Base-by-base conservation (phyloP, 2,329 filamentous ascomycete genomes). In the Phialophora expanda region DNA sequence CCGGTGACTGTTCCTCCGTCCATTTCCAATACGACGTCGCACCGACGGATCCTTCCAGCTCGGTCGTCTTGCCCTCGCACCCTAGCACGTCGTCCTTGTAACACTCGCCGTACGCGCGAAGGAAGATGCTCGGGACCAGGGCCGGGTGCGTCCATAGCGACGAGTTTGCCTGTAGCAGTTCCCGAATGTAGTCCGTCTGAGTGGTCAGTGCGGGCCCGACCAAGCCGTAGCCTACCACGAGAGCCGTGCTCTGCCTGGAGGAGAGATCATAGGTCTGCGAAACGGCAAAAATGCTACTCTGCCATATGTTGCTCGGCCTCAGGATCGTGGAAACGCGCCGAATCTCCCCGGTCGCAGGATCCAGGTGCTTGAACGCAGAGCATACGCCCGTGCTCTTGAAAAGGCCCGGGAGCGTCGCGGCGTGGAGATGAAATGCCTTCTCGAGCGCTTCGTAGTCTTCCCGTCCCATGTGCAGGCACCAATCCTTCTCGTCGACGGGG, bases 381-480 rank as follows among this genome's bases (percentile, higher is more conserved):
- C 17, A 30, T 5, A 28, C 17, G 28, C 24, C 22, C 4, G 26
- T 11, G 26, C 17, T n/a, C 20, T 20, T n/a, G n/a, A 28, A 8
- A 26, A 54, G 22, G 51, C 22, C 14, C 20, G 24, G 51, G 9
- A 54, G 12, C 7, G 51, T 54, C 14, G 28, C 24, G 2, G 22
- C 26, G 28, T 20, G 26, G 17, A 54, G 51, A 54, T 54, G 22
- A 9, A 54, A 54, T 6, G 26, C 11, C 26, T 53, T 30, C 6
- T 54, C 51, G 26, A 54, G 26, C 22, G 51, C 9, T n/a, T 54
- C 51, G 26, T 54, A 54, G 26, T 26, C 51, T 9, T 26, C 26
- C 0, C 26, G 22, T 4, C 24, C 4, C 28, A 28, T 17, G 4
- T 11, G 11, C 8, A 30, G 26, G 20, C 28, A 8, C 22, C 51